Evolutionary conservation across 495 filamentous ascomycete genomes (phyloP), one percentile per base, ranked within the genome.

Genomic region (Choiromyces venosus): DNA sequence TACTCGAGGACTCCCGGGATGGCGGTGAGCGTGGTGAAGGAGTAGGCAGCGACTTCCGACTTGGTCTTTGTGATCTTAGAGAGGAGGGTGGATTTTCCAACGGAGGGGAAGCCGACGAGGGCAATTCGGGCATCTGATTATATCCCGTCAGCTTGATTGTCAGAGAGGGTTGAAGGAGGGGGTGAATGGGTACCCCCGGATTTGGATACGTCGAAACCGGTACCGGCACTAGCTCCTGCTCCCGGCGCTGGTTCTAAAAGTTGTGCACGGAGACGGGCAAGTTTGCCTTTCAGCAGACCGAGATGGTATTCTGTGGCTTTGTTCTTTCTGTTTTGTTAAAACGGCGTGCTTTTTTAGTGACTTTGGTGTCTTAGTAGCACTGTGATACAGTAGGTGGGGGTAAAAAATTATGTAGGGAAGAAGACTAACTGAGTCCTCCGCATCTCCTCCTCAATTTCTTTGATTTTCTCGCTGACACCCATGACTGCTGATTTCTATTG

Each of bases 401-500:
- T 56, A 65, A 46, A 65, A 46, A 16, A 25, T 33, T 37, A 65
- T 52, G 35, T 33, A 40, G 16, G 25, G 21, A 44, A 39, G 38
- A 67, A 33, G 40, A 52, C 71, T 70, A 69, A 80, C 85, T 99
- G 96, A 81, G 96, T 99, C 89, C 89, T 91, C 80, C 87, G 89
- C 96, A 99, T 99, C 91, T 99, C 96, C 86, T 95, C 94, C 88
- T 99, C 96, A 78, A 99, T 99, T 89, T 96, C 97, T 72, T 98
- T 99, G 85, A 99, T 99, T 88, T 97, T 98, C 66, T 99, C 96
- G 69, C 95, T 97, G 72, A 99, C 97, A 86, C 97, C 96, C 96
- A 99, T 99, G 78, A 87, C 93, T 88, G 73, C 72, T 73, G 70
- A 76, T 71, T 68, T 75, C 69, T 61, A 65, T 71, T 66, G 10